Evolutionary conservation across 768 basidiomycete genomes (phyloP), one percentile per base, ranked within the genome.

Genomic region (Trametes elegans): DNA sequence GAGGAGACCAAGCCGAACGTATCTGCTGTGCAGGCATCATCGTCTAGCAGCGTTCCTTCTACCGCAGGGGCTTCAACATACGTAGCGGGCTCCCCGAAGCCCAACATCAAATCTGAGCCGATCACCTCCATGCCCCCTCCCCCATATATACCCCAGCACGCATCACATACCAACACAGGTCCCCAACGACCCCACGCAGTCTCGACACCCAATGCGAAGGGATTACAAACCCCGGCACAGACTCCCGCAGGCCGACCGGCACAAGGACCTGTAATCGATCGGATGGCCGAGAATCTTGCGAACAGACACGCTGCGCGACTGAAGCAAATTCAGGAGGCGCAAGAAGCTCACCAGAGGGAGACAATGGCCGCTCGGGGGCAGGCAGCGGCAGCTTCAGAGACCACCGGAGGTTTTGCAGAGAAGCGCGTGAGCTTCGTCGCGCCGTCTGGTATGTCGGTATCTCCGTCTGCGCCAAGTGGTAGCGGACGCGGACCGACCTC

Each of bases 1-100:
- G 77, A 80, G 39, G 81, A 81, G n/a, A 62, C 62, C 23, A 75
- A 73, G 46, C 68, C 76, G 5, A 64, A 68, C 40, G 34, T 49
- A 2, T 19, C 46, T 2, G 11, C 34, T 19, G 5, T 27, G 47
- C 41, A 35, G 19, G 31, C 26, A 31, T 39, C 36, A 42, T 13
- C 57, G 26, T 42, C 41, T 13, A 36, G 39, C 23, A n/a, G 45
- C 6, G 51, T 55, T 16, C 42, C 64, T 11, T 62, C 55, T 13
- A 47, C 36, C 2, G 14, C 19, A 6, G 14, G 27, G 16, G 11
- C 65, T 16, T 39, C 59, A 7, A 32, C 55, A 21, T 46, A 55
- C 14, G 60, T 31, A 13, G 43, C 38, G 9, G 47, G 31, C 8
- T 34, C 47, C 18, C 43, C 49, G 3, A 32, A 49, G 13, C 40